Base-by-base conservation (phyloP, 2,329 filamentous ascomycete genomes). In the Spiromastix sp. region DNA sequence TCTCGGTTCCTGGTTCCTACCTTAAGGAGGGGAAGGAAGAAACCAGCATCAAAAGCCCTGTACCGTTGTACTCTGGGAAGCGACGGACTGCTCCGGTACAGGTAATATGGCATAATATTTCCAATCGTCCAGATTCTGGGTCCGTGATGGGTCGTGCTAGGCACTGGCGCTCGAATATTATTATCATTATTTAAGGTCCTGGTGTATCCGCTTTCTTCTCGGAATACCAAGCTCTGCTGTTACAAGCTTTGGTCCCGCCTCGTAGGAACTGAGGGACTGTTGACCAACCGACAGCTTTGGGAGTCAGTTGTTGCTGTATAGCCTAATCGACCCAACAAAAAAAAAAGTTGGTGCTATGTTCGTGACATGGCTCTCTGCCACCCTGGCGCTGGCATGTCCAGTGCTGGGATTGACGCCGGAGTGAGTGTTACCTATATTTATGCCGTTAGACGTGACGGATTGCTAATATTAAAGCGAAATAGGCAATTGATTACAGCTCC, bases 401-500 rank as follows among this genome's bases (percentile, higher is more conserved):
- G 47, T 42, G 30, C 34, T 42, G 30, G 44, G 48, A 12, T 46
- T 53, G 29, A 48, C 47, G 17, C 50, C 50, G 18, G 39, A 46
- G 48, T 48, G 40, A 31, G 46, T 41, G 33, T 15, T 30, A 37
- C 34, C 29, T 30, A 7, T 10, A 28, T 12, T 30, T 16, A 5
- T 35, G 16, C 16, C 25, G n/a, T 19, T 22, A n/a, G 13, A n/a
- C 5, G 16, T 15, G 15, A 11, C 15, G 26, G 3, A 24, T 25
- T 35, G 15, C 18, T 12, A 18, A 29, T 28, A 26, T n/a, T 15
- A 18, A 19, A 10, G 4, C 10, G n/a, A n/a, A n/a, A 36, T 33
- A 61, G 59, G 38, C 44, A 54, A 30, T 43, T 63, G 21, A 55
- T 62, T 29, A 46, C 52, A 38, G 57, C 59, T 38, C 59, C 59